A percentile compares a stretch with the other conserved stretches of the same genome.
These are phyloP conservation scores for Xanthoconium purpureum DNA, from an alignment of 768 basidiomycete genomes.

Conservation along the genomic window DNA sequence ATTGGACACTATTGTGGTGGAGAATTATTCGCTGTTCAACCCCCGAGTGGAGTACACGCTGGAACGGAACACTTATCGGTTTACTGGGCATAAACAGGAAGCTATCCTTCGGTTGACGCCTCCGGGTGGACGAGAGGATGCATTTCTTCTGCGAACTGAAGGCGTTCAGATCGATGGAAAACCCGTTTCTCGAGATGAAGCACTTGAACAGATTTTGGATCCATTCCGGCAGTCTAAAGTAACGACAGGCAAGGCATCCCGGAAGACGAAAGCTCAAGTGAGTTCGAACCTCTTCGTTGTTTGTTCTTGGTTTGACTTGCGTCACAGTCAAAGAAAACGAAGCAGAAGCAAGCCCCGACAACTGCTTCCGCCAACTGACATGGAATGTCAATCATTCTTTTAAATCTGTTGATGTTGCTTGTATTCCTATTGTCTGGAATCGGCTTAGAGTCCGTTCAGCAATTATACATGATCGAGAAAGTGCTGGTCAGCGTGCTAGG, in stretches of 20 bases:
- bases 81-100: constrained; percentile 19
- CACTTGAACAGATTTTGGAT: constrained; percentile 22
- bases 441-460: not conserved
- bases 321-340: constrained; percentile 18
- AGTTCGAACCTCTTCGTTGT: constrained; percentile 1
- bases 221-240: constrained; percentile 10
- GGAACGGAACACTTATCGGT: constrained; percentile 23
- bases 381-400: not conserved
- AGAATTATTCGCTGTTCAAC: constrained; percentile 21
- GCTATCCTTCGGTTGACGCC: constrained; percentile 19
- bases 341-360: constrained; percentile 4
- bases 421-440: not conserved
- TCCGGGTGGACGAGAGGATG: constrained; percentile 14
- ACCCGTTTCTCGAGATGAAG: constrained; percentile 15
- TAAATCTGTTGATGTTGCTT: not conserved
- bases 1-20: constrained; percentile 26
- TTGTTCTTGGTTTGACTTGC: constrained; percentile 3
- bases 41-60: constrained; percentile 23
- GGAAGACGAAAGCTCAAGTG: constrained; percentile 18
- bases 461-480: too few relatives aligned
- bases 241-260: not conserved
- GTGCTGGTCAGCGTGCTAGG: not conserved
- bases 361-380: constrained; percentile 3
- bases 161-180: constrained; percentile 28
- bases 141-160: constrained; percentile 21